These are phyloP conservation scores for Fusarium miscanthi DNA, from an alignment of 2,329 filamentous ascomycete genomes.

Conservation along the genomic window DNA sequence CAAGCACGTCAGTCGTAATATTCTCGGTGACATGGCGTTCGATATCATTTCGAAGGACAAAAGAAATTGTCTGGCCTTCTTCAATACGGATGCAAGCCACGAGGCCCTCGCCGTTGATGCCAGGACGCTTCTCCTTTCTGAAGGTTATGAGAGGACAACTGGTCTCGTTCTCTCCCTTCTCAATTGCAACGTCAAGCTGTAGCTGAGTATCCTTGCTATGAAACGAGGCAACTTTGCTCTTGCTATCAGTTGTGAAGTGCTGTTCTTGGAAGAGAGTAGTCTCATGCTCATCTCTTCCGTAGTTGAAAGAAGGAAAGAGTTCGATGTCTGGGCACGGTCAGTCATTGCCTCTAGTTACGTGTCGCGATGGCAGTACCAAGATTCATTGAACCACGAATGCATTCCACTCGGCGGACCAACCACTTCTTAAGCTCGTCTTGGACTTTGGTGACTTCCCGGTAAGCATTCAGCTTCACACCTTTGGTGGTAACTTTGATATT, in stretches of 20 bases:
- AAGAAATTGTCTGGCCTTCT: constrained; percentile 76
- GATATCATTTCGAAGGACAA: constrained; percentile 73
- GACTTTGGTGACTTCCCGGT: constrained; percentile 63
- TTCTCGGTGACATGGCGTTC: constrained; percentile 66
- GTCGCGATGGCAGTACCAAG: constrained; percentile 56
- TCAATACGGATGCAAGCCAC: constrained; percentile 67
- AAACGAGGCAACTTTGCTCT: constrained; percentile 73
- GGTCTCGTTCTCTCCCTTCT: constrained; percentile 59
- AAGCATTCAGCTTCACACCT: constrained; percentile 61
- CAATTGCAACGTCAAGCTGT: constrained; percentile 75
- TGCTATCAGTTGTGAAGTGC: constrained; percentile 51
- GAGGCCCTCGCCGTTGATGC: constrained; percentile 71
- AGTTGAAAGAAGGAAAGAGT: constrained; percentile 78
- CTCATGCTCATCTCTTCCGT: constrained; percentile 71
- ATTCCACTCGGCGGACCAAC: constrained; percentile 78
- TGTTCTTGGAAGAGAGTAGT: constrained; percentile 64
- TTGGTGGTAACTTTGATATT: constrained; percentile 64
- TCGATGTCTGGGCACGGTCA: constrained; percentile 65
- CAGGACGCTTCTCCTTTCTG: constrained; percentile 61
- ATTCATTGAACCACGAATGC: constrained; percentile 73
- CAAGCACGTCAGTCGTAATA: constrained; percentile 68
- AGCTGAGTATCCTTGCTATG: constrained; percentile 68
- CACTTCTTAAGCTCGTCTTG: constrained; percentile 75
- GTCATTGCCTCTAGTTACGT: neutral
- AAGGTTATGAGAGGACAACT: constrained; percentile 66